phyloP scores from a whole-genome alignment of 176 grass and related monocot genomes.

The Eragrostis curvula region DNA sequence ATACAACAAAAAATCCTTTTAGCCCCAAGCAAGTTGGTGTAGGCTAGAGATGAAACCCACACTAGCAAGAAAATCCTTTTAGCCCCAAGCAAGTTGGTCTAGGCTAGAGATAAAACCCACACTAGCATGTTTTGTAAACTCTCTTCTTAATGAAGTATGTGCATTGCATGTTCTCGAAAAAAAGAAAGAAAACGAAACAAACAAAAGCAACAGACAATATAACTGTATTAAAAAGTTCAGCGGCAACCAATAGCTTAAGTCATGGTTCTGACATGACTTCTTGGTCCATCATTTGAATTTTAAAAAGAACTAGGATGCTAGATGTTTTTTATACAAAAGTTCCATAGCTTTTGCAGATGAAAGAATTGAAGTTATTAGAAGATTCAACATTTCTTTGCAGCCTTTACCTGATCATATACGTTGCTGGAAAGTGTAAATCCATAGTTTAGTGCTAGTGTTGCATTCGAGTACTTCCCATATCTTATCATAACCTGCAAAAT shows the following conservation, averaged over 20 bases:
- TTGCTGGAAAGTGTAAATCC: conserved; percentile 85
- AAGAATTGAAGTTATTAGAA: conserved; percentile 9
- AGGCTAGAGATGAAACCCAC: background rate
- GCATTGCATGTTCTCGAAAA: too few relatives aligned
- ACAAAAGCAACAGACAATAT: background rate
- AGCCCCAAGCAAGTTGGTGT: background rate
- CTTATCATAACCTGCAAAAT: conserved; percentile 84
- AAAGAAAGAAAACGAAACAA: background rate
- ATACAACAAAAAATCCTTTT: background rate
- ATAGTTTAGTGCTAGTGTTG: conserved; percentile 66
- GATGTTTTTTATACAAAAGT: background rate
- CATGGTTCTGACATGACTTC: background rate
- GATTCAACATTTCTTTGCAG: background rate
- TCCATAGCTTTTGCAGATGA: background rate
- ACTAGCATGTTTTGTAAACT: background rate
- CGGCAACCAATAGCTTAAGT: background rate
- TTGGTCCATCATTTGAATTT: too few relatives aligned
- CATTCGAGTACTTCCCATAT: conserved; percentile 83
- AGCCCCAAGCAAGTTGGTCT: background rate
- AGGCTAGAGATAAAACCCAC: background rate
- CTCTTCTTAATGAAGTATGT: too few relatives aligned
- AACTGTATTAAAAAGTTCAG: background rate
- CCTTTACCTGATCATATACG: conserved; percentile 79
- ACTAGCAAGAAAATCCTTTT: background rate
- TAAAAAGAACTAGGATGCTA: too few relatives aligned